Conservation (phyloP, 2,329 filamentous ascomycete species). For the Colletotrichum truncatum region DNA sequence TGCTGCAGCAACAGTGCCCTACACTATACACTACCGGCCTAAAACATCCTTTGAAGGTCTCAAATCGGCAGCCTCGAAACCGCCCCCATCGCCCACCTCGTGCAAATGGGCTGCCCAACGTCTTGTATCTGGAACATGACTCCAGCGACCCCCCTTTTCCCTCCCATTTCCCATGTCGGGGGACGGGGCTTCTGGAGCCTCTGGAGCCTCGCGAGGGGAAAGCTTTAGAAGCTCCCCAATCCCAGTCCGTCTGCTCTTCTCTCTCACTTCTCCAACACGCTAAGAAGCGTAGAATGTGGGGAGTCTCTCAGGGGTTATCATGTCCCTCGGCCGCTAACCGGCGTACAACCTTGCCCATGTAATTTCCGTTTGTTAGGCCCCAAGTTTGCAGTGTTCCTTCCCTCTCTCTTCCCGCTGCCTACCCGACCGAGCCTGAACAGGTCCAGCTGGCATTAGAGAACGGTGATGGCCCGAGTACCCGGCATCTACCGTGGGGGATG, state of each 20-base stretch:
- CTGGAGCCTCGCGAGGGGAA: conserved; percentile 3
- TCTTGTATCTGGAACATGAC: conserved; percentile 25
- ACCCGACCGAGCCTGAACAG: background rate
- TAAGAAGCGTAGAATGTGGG: conserved; percentile 17
- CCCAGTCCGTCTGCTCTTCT: background rate
- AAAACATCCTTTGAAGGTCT: no score
- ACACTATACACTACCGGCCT: no score
- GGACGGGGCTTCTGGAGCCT: conserved; percentile 2
- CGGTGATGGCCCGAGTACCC: background rate
- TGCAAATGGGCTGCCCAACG: no score
- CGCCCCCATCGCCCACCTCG: no score
- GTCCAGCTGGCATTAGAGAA: background rate
- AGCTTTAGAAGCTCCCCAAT: conserved; percentile 19
- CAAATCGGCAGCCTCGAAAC: no score
- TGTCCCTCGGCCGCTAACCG: background rate
- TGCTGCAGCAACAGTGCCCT: conserved; percentile 17
- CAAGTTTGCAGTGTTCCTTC: background rate
- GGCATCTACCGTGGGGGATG: background rate
- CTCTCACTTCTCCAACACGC: conserved; percentile 4
- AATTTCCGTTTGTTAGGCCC: background rate
- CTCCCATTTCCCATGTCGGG: conserved; percentile 20
- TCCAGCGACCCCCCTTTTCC: conserved; percentile 1
- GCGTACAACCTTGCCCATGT: background rate
- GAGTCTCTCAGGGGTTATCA: conserved; percentile 1
- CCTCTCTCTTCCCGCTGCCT: background rate